Evolutionary conservation across 1,284 basidiomycete genomes (phyloP).

Genomic region (Irpex sp.): DNA sequence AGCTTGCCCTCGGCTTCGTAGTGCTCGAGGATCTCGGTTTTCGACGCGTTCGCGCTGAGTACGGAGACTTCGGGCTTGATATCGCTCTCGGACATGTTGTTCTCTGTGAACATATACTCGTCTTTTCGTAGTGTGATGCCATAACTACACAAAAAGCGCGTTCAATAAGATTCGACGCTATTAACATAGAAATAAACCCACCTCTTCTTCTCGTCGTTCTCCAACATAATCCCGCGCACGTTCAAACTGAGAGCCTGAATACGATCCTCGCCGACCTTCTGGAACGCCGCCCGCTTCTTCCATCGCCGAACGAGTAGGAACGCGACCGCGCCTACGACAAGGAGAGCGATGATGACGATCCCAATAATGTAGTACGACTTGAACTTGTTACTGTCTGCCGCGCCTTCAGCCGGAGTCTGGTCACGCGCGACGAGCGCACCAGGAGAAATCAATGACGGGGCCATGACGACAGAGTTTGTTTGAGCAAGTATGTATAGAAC

Average conservation of each 20-base stretch:
- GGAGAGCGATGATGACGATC: slow-evolving; percentile 38
- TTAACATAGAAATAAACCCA: not conserved
- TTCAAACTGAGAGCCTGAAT: slow-evolving; percentile 31
- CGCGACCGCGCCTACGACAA: slow-evolving; percentile 29
- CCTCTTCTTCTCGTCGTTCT: slow-evolving; percentile 18
- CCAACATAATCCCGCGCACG: slow-evolving; percentile 40
- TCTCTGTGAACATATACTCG: slow-evolving; percentile 36
- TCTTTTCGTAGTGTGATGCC: slow-evolving; percentile 8
- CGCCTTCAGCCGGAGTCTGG: not conserved
- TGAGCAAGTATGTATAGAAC: no score
- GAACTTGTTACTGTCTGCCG: slow-evolving; percentile 10
- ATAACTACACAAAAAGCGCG: not conserved
- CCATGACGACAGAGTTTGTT: not conserved
- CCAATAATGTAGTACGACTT: slow-evolving; percentile 40
- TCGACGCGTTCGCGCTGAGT: slow-evolving; percentile 27
- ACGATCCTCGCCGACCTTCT: not conserved
- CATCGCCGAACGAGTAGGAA: slow-evolving; percentile 37
- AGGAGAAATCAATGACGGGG: slow-evolving; percentile 2
- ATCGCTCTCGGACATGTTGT: slow-evolving; percentile 37
- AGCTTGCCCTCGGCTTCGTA: slow-evolving; percentile 42
- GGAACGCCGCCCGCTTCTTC: slow-evolving; percentile 31
- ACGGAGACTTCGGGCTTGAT: slow-evolving; percentile 48
- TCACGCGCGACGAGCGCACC: slow-evolving; percentile 12
- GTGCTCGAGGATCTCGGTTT: slow-evolving; percentile 39
- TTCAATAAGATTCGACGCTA: not conserved